Evolutionary conservation across 2,329 filamentous ascomycete genomes (phyloP).

Genomic region (Shiraia bambusicola): DNA sequence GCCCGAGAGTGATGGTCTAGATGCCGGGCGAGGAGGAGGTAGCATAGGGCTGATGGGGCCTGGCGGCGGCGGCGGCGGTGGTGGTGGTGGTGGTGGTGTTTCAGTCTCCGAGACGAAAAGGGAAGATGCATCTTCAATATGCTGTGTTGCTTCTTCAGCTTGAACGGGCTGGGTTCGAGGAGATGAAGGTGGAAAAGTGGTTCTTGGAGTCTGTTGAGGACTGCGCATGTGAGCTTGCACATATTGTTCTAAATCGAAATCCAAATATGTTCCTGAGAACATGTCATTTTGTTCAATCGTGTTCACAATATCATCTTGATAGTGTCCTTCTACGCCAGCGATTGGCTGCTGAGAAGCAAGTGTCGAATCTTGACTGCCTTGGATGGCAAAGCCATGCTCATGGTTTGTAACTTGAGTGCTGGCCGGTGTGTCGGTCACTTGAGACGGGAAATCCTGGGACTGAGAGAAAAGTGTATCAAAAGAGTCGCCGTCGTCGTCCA

Average conservation of each 20-base stretch:
- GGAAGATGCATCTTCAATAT: too few relatives aligned
- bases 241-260: too few relatives aligned
- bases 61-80: not conserved
- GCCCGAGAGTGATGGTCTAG: not conserved
- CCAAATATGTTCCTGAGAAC: too few relatives aligned
- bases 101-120: not conserved
- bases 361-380: too few relatives aligned
- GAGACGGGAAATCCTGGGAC: not conserved
- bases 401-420: too few relatives aligned
- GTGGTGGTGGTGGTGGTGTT: not conserved
- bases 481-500: not conserved
- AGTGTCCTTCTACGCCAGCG: not conserved
- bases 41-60: not conserved
- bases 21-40: conserved; percentile 3
- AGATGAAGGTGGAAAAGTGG: too few relatives aligned
- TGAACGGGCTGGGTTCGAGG: not conserved
- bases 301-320: not conserved
- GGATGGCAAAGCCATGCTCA: too few relatives aligned
- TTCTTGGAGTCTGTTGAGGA: too few relatives aligned
- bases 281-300: conserved; percentile 5
- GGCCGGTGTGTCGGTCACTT: not conserved
- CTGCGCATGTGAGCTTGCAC: too few relatives aligned
- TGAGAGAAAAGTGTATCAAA: not conserved
- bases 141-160: too few relatives aligned
- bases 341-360: not conserved